A percentile compares a stretch with the other conserved stretches of the same genome.
These are phyloP conservation scores for Dryas alaskensis DNA, from an alignment of 306 rosid genomes.

Conservation along the genomic window DNA sequence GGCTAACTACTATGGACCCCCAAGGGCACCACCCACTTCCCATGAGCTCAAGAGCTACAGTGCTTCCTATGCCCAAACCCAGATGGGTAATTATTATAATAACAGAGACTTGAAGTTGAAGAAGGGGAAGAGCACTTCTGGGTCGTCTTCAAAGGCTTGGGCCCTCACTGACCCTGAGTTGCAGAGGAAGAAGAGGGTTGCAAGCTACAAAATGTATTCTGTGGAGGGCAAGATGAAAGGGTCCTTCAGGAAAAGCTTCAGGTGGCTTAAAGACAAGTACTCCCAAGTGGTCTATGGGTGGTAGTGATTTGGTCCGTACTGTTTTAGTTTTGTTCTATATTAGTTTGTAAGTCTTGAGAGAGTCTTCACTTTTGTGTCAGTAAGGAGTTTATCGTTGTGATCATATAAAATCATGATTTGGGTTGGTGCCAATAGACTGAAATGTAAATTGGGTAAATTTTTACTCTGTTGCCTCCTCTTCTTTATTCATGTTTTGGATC, in stretches of 20 bases:
- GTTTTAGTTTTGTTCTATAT: neutral
- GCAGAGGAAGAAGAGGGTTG: conserved; percentile 88
- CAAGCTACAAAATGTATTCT: conserved; percentile 82
- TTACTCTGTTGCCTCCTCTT: conserved; percentile 1
- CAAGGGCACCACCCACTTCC: conserved; percentile 31
- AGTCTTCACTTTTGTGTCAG: conserved; percentile 2
- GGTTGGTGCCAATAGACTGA: neutral
- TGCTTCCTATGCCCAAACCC: conserved; percentile 50
- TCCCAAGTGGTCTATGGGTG: conserved; percentile 67
- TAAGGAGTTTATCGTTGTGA: conserved; percentile 2
- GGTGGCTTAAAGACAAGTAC: conserved; percentile 86
- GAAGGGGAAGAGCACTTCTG: conserved; percentile 60
- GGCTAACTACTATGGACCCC: conserved; percentile 57
- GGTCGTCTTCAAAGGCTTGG: conserved; percentile 53
- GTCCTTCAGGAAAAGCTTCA: conserved; percentile 74
- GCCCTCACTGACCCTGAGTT: conserved; percentile 66
- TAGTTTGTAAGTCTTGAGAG: conserved; percentile 17
- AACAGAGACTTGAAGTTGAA: conserved; percentile 49
- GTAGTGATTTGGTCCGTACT: conserved; percentile 37
- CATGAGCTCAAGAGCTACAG: conserved; percentile 58
- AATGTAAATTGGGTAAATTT: conserved; percentile 6
- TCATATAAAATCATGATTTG: neutral
- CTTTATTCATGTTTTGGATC: neutral
- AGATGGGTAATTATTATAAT: conserved; percentile 31
- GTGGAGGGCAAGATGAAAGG: conserved; percentile 89